These are phyloP conservation scores for Chlorencoelia australis DNA, from an alignment of 2,329 filamentous ascomycete genomes.

Conservation along the genomic window DNA sequence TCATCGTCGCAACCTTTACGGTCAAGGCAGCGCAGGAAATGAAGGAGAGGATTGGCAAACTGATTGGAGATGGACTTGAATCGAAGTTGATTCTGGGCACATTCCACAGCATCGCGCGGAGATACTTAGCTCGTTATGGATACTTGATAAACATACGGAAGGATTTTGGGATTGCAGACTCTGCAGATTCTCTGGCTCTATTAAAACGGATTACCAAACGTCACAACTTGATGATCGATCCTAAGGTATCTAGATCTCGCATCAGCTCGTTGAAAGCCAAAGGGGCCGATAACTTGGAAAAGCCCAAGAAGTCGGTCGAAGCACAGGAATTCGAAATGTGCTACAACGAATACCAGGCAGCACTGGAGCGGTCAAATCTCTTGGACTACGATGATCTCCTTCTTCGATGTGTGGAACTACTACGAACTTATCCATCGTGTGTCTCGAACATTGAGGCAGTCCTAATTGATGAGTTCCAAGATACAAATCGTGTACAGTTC, in stretches of 20 bases:
- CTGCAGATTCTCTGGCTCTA: slow-evolving; percentile 67
- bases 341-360: slow-evolving; percentile 68
- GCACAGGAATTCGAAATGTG: slow-evolving; percentile 59
- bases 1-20: slow-evolving; percentile 94
- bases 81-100: slow-evolving; percentile 78
- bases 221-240: slow-evolving; percentile 57
- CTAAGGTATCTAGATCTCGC: slow-evolving; percentile 58
- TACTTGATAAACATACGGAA: slow-evolving; percentile 70
- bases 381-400: slow-evolving; percentile 94
- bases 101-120: slow-evolving; percentile 84
- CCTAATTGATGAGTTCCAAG: slow-evolving; percentile 94
- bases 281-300: slow-evolving; percentile 28
- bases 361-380: slow-evolving; percentile 66
- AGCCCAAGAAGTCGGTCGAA: slow-evolving; percentile 32
- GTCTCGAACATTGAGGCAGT: slow-evolving; percentile 86
- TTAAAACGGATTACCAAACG: slow-evolving; percentile 75
- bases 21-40: slow-evolving; percentile 92
- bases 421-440: slow-evolving; percentile 63
- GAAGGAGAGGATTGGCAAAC: slow-evolving; percentile 72
- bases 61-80: slow-evolving; percentile 70
- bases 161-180: slow-evolving; percentile 87
- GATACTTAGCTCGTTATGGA: slow-evolving; percentile 78
- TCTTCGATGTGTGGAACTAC: slow-evolving; percentile 69
- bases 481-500: slow-evolving; percentile 92
- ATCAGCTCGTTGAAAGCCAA: slow-evolving; percentile 62